These are phyloP conservation scores for Passiflora organensis DNA, from an alignment of 345 rosid genomes.

Conservation along the genomic window DNA sequence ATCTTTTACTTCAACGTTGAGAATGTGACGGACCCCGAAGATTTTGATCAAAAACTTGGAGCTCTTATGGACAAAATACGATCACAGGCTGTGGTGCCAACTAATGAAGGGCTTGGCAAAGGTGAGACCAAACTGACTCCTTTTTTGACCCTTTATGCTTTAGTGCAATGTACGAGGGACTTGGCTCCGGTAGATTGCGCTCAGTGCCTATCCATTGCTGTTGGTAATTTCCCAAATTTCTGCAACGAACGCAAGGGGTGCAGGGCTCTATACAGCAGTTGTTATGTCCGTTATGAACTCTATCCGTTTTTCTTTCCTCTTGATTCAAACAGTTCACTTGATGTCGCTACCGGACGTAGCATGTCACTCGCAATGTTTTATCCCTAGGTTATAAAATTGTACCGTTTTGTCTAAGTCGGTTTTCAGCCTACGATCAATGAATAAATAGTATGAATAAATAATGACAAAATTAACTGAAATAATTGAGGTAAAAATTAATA, in stretches of 20 bases:
- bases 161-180: slow-evolving; percentile 73
- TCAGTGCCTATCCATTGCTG: slow-evolving; percentile 67
- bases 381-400: slow-evolving; percentile 24
- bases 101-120: slow-evolving; percentile 57
- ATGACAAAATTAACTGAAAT: no score
- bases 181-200: slow-evolving; percentile 47
- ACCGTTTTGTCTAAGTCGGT: no score
- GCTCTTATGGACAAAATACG: slow-evolving; percentile 38
- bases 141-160: slow-evolving; percentile 51
- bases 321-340: no score
- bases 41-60: slow-evolving; percentile 47
- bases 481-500: no score
- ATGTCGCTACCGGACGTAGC: slow-evolving; percentile 15
- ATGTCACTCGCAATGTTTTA: slow-evolving; percentile 21
- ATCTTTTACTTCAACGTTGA: slow-evolving; percentile 47
- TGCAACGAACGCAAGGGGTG: slow-evolving; percentile 58
- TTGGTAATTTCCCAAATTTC: slow-evolving; percentile 41
- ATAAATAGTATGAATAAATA: no score
- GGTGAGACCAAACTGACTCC: slow-evolving; percentile 44
- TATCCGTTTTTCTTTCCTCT: slow-evolving; percentile 81
- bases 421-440: no score
- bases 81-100: slow-evolving; percentile 44
- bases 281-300: slow-evolving; percentile 66
- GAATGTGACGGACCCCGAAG: slow-evolving; percentile 47
- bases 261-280: slow-evolving; percentile 59